phyloP scores from a whole-genome alignment of 768 basidiomycete genomes.

The Calocera viscosa region DNA sequence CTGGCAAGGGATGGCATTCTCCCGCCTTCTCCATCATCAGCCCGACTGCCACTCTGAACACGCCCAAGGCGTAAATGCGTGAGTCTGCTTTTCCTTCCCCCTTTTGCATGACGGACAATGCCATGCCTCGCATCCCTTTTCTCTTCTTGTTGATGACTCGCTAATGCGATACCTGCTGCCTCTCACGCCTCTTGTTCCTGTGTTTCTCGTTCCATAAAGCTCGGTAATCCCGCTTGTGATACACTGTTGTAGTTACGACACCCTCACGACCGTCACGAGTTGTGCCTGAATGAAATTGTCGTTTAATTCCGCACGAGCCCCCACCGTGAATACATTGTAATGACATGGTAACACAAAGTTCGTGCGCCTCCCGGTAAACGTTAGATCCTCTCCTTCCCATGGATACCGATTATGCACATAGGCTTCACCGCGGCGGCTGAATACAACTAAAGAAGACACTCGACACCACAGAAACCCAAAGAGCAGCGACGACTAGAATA shows the following conservation, averaged over 20 bases:
- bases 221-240: neutral
- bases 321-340: too few relatives aligned
- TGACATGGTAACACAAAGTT: too few relatives aligned
- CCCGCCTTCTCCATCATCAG: conserved; percentile 29
- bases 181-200: neutral
- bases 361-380: too few relatives aligned
- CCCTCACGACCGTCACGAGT: neutral
- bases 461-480: too few relatives aligned
- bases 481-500: too few relatives aligned
- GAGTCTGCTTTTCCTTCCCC: neutral
- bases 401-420: too few relatives aligned
- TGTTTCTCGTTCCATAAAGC: neutral
- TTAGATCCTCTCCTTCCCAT: too few relatives aligned
- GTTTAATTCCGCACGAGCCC: too few relatives aligned
- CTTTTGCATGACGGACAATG: neutral
- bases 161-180: neutral
- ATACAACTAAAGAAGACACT: too few relatives aligned
- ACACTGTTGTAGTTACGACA: neutral
- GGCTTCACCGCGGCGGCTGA: too few relatives aligned
- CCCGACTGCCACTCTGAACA: conserved; percentile 3
- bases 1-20: conserved; percentile 43
- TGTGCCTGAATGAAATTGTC: neutral
- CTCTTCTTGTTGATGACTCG: neutral
- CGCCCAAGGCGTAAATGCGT: neutral
- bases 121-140: neutral